Evolutionary conservation across 129 eudicot species (phyloP), one percentile per base, ranked within the genome.

Genomic region (Tanacetum coccineum): DNA sequence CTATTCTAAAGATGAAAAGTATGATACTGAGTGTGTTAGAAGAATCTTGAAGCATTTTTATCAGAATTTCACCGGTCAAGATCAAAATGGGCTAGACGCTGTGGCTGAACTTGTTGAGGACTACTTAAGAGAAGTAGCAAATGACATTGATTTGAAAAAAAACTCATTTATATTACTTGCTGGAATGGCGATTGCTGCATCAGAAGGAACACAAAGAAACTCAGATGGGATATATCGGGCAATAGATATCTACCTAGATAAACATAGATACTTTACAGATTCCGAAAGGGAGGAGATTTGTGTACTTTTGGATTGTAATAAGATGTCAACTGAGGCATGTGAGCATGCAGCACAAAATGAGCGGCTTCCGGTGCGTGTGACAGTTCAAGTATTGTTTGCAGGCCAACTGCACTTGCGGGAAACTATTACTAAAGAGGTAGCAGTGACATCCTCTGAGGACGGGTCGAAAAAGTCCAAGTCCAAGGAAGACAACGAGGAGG

Each of bases 11-110:
- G 86, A 75, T 36, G 80, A 80, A 64, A 57, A 68, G 20, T 83
- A 80, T 46, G 89, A 82, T 30, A 77, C 71, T 0, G 85, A 88
- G 28, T 74, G 81, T 45, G 64, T 88, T 11, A 63, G 74, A 58
- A 75, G 85, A 78, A 80, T 88, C 14, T 54, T 54, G 28, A 54
- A 54, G 60, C 60, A 54, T 54, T 54, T 54, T 54, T 54, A 17
- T 26, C 28, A 26, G 3, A 25, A 26, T 59, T 28, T 59, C 45
- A 59, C 44, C 2, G 15, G 18, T 39, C 13, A 54, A 54, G 12
- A 54, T 19, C 30, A 54, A 54, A 2, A 12, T 1, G 26, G 13
- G n/a, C 60, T 54, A 3, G 30, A 54, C 32, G 4, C 4, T 54
- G 60, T 19, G 2, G 26, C 60, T n/a, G 22, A 54, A 54, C 59